phyloP scores from a whole-genome alignment of 1,284 basidiomycete species.

The Sanghuangporus sanghuang region DNA sequence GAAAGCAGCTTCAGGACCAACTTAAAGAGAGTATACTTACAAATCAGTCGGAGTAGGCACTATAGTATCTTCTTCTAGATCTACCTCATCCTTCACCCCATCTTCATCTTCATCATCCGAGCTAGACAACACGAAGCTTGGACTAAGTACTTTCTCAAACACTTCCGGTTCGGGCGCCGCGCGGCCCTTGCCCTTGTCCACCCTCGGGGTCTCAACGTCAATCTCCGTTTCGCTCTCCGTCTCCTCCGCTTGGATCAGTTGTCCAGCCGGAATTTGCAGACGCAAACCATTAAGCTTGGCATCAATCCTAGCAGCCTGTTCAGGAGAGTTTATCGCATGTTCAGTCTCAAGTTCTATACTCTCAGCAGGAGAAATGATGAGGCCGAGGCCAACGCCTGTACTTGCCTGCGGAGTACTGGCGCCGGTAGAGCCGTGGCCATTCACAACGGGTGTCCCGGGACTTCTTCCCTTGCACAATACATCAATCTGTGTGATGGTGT shows the following conservation, averaged over 20 bases:
- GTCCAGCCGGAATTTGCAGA: conserved; percentile 12
- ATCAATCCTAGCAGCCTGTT: conserved; percentile 11
- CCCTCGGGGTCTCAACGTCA: conserved; percentile 51
- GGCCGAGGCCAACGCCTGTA: neutral
- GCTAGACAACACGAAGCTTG: conserved; percentile 54
- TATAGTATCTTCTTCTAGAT: conserved; percentile 30
- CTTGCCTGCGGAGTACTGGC: conserved; percentile 2
- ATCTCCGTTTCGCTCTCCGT: conserved; percentile 30
- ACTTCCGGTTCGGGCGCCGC: conserved; percentile 64
- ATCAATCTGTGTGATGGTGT: conserved; percentile 41
- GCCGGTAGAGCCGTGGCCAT: conserved; percentile 2
- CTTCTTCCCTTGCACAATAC: conserved; percentile 19
- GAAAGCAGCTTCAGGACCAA: neutral
- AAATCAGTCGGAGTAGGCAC: conserved; percentile 51
- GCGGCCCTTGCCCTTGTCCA: conserved; percentile 71
- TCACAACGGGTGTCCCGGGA: neutral
- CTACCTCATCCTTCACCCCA: conserved; percentile 39
- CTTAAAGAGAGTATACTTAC: conserved; percentile 32
- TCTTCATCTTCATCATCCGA: conserved; percentile 55
- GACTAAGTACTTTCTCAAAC: conserved; percentile 62
- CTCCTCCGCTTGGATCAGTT: conserved; percentile 23
- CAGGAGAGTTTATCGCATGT: neutral
- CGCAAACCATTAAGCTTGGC: conserved; percentile 10
- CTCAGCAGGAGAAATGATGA: neutral
- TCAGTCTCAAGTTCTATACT: conserved; percentile 5